A percentile compares a stretch with the other conserved stretches of the same genome.
Conservation (phyloP, 768 basidiomycete species). For the Boletus rufocinnamomeus region DNA sequence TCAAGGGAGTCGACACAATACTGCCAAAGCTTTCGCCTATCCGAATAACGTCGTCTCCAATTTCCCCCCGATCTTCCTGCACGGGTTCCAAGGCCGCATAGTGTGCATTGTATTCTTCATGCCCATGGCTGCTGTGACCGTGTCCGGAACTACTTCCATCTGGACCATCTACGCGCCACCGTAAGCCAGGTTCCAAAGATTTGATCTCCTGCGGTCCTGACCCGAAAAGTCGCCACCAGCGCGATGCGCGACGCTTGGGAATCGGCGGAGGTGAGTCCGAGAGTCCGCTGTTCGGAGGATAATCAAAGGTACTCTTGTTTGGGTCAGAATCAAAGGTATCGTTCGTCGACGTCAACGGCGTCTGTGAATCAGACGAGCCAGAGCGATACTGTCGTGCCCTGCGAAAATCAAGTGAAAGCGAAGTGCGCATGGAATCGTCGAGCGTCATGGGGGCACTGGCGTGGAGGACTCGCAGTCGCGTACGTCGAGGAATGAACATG, state of each 20-base stretch:
- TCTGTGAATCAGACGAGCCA: conserved; percentile 32
- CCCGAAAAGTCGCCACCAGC: conserved; percentile 31
- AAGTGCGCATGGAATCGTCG: conserved; percentile 25
- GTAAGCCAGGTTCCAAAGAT: conserved; percentile 20
- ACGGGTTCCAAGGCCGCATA: conserved; percentile 10
- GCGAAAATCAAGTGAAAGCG: not conserved
- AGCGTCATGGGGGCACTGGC: conserved; percentile 22
- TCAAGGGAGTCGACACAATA: conserved; percentile 16
- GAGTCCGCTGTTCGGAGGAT: conserved; percentile 9
- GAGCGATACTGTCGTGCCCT: conserved; percentile 20
- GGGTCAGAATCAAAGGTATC: conserved; percentile 13
- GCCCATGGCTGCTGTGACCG: conserved; percentile 14
- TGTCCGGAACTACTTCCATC: conserved; percentile 28
- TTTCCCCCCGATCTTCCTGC: conserved; percentile 15
- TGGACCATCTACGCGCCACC: conserved; percentile 30
- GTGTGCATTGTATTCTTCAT: conserved; percentile 2
- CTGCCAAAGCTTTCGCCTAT: conserved; percentile 25
- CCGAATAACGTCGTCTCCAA: conserved; percentile 16
- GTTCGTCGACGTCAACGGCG: conserved; percentile 23
- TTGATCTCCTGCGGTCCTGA: conserved; percentile 30
- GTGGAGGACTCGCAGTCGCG: conserved; percentile 17
- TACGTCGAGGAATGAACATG: conserved; percentile 19
- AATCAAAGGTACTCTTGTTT: not conserved
- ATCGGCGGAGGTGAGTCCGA: conserved; percentile 7
- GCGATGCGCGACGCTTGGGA: conserved; percentile 5